phyloP scores from a whole-genome alignment of 768 basidiomycete genomes.

The Cystofilobasidium bisporidii region DNA sequence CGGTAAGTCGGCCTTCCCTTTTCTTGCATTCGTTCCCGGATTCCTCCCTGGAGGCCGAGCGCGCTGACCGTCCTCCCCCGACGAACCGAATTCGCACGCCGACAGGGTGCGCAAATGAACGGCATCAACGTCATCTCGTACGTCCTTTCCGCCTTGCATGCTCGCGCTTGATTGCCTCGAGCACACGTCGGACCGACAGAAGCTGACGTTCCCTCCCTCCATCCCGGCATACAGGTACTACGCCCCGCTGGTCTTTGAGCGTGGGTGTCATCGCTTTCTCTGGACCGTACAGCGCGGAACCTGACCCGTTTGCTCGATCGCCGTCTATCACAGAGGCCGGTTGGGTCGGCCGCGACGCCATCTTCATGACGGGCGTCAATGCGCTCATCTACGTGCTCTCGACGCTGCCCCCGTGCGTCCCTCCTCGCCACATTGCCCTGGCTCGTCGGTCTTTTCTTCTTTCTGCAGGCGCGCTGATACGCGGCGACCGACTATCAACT shows the following conservation, averaged over 20 bases:
- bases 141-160: not conserved
- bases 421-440: conserved; percentile 6
- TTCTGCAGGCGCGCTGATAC: no score
- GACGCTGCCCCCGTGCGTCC: conserved; percentile 66
- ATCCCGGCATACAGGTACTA: conserved; percentile 45
- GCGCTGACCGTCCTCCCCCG: not conserved
- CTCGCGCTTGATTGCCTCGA: no score
- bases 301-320: not conserved
- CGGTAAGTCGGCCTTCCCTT: conserved; percentile 41
- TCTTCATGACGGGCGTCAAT: conserved; percentile 94
- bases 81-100: not conserved
- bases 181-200: no score
- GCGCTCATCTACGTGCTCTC: conserved; percentile 46
- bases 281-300: no score
- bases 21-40: not conserved
- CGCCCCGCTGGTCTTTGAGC: conserved; percentile 82
- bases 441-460: not conserved
- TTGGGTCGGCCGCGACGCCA: conserved; percentile 85
- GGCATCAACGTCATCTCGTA: conserved; percentile 14
- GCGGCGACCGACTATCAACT: no score
- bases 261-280: no score
- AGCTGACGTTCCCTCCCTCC: no score
- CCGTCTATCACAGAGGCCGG: conserved; percentile 51
- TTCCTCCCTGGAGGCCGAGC: no score
- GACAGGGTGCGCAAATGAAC: not conserved